Base-by-base conservation (phyloP, 108 stramenopile genomes). In the Ochromonas danica region DNA sequence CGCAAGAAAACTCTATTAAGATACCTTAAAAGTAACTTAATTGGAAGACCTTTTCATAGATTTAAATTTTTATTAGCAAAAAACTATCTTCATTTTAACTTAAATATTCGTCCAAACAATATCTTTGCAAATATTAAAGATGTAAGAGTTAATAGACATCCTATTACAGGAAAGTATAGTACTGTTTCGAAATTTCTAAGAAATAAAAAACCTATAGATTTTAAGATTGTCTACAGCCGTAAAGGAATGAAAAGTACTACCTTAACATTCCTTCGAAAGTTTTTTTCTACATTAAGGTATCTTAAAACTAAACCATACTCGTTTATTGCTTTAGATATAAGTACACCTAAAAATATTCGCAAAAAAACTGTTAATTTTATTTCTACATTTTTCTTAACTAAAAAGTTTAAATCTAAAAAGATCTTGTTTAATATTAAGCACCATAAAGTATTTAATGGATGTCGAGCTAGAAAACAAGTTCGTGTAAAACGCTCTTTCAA, bases 21-120 rank as follows among this genome's bases (percentile, higher is more conserved):
- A 57, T 57, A 57, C 51, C 51, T 57, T 57, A 57, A 57, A 57
- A 57, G 51, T 57, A 57, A 57, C 51, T 57, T 57, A 57, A 57
- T 57, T 57, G 51, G 51, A 57, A 57, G 51, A 57, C 51, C 51
- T 57, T 57, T 57, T 57, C 51, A 57, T 57, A 57, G 51, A 57
- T 57, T 57, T 57, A 57, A 57, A 57, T 57, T 57, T 57, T 57
- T 57, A 57, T 57, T 57, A 57, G 51, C 51, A 57, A 57, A 57
- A 57, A 57, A 57, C 51, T 57, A 57, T 57, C 51, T 57, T 57
- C 51, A 57, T 57, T 57, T 57, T 57, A 57, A 57, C 51, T 57
- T 57, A 57, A 57, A 57, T 57, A 57, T 57, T 57, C 51, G 51
- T 57, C 51, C 51, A 57, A 57, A 57, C 51, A 57, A 57, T 57